These are phyloP conservation scores for Trypanosomatidae sp. DNA, from an alignment of 208 protist genomes.

Conservation along the genomic window DNA sequence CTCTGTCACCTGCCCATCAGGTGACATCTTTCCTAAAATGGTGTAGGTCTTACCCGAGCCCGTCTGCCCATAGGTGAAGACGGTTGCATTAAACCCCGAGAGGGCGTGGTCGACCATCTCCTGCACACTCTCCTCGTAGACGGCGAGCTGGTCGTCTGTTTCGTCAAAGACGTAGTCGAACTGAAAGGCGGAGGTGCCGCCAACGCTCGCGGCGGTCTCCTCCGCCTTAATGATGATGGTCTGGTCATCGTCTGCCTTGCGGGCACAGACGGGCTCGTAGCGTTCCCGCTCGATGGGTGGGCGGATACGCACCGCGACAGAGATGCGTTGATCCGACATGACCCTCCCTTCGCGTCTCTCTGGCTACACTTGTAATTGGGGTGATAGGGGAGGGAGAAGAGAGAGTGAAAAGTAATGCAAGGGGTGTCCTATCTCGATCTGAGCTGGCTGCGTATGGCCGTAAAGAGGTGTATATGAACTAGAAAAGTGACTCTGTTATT, in stretches of 20 bases:
- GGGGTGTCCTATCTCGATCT: too few species aligned
- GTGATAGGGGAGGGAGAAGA: too few species aligned
- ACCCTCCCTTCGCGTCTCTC: too few species aligned
- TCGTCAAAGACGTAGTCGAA: slow-evolving; percentile 90
- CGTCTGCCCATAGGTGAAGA: slow-evolving; percentile 93
- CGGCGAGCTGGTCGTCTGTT: slow-evolving; percentile 59
- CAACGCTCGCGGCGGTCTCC: slow-evolving; percentile 38
- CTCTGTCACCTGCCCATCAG: slow-evolving; percentile 35
- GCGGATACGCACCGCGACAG: slow-evolving; percentile 81
- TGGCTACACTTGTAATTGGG: too few species aligned
- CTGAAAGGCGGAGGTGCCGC: slow-evolving; percentile 48
- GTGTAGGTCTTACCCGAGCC: slow-evolving; percentile 92
- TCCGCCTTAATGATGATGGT: slow-evolving; percentile 74
- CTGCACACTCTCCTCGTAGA: slow-evolving; percentile 87
- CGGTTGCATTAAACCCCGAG: slow-evolving; percentile 72
- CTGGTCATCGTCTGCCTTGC: slow-evolving; percentile 70
- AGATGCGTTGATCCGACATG: slow-evolving; percentile 79
- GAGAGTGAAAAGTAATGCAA: too few species aligned
- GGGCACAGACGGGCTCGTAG: slow-evolving; percentile 68
- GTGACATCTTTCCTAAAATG: slow-evolving; percentile 73
- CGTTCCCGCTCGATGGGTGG: slow-evolving; percentile 68
- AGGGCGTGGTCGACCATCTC: slow-evolving; percentile 83
- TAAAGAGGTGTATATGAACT: too few species aligned
- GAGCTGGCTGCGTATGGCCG: too few species aligned
- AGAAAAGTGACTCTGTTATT: too few species aligned